Conservation (phyloP, 139 green algal species). For the Volvox reticuliferus region DNA sequence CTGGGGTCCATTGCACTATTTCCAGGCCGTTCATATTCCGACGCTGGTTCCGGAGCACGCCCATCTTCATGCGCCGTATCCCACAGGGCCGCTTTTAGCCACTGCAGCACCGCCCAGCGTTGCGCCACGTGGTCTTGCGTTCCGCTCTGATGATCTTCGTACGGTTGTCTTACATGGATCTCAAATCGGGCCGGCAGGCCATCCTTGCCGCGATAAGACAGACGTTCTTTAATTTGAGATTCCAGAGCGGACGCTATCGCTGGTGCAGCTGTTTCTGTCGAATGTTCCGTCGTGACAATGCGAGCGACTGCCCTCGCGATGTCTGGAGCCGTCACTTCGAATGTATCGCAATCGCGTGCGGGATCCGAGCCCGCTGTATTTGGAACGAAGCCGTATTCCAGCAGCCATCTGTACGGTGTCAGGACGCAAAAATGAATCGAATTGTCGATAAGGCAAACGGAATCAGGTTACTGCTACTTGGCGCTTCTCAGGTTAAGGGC, state of each 20-base stretch:
- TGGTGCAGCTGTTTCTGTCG: neutral
- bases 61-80: neutral
- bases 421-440: too few relatives aligned
- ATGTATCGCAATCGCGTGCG: slow-evolving; percentile 14
- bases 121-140: neutral
- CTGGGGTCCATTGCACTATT: neutral
- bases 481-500: too few relatives aligned
- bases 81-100: neutral
- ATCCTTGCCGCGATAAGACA: neutral
- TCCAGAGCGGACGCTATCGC: neutral
- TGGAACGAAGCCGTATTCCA: slow-evolving; percentile 42
- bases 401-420: slow-evolving; percentile 34
- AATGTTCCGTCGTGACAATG: neutral
- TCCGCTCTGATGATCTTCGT: too few relatives aligned
- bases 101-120: slow-evolving; percentile 11
- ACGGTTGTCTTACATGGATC: slow-evolving; percentile 11
- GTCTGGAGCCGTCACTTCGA: neutral
- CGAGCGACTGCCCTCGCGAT: neutral
- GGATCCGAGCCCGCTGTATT: neutral
- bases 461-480: too few relatives aligned
- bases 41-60: neutral
- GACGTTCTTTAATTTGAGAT: neutral
- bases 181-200: neutral
- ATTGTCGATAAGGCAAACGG: too few relatives aligned
- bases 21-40: neutral